Evolutionary conservation across 2,329 filamentous ascomycete species (phyloP).

Genomic region (Aureobasidium subglaciale): DNA sequence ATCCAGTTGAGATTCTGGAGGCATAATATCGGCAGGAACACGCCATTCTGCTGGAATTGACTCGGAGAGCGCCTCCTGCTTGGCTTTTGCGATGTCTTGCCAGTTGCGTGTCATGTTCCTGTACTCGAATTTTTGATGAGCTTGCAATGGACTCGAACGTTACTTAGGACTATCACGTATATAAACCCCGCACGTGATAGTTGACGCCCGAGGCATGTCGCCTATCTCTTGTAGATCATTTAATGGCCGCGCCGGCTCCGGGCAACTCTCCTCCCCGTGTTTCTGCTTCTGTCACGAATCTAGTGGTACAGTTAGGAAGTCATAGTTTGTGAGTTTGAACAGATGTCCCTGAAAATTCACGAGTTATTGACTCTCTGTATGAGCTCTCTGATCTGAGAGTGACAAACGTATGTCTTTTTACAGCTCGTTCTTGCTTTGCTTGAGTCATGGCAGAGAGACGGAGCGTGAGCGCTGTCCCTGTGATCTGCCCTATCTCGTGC

Average conservation of each 20-base stretch:
- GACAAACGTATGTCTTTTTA: no score
- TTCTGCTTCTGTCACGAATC: neutral
- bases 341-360: no score
- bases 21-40: constrained; percentile 47
- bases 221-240: constrained; percentile 3
- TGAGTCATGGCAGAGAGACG: no score
- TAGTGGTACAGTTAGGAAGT: no score
- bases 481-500: constrained; percentile 5
- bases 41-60: constrained; percentile 54
- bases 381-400: no score
- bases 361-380: no score
- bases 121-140: neutral
- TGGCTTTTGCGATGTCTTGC: constrained; percentile 14
- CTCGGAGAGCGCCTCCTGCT: constrained; percentile 18
- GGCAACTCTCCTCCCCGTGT: constrained; percentile 2
- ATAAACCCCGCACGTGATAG: constrained; percentile 6
- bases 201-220: constrained; percentile 11
- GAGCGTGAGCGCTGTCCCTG: no score
- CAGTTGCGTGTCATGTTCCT: constrained; percentile 6
- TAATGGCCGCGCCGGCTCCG: neutral
- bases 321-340: no score
- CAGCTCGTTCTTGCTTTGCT: no score
- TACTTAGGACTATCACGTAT: neutral
- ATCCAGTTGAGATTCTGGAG: constrained; percentile 47
- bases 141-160: no score